A percentile compares a stretch with the other conserved stretches of the same genome.
Evolutionary conservation across 2,329 filamentous ascomycete genomes (phyloP).

Genomic region (Blastomyces silverae): DNA sequence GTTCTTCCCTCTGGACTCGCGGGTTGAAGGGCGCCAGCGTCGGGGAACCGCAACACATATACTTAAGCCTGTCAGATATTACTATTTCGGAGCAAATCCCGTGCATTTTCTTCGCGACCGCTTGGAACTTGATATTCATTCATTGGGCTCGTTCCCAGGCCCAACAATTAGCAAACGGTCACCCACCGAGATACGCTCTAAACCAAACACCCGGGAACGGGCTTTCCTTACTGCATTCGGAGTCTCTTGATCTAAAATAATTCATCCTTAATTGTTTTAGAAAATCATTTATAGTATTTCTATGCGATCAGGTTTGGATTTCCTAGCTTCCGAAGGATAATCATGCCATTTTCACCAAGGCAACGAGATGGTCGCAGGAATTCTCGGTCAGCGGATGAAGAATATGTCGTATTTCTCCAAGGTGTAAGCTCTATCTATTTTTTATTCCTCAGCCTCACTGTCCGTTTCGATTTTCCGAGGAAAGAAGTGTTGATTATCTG

Average conservation of each 20-base stretch:
- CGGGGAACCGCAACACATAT: slow-evolving; percentile 2
- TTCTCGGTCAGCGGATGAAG: slow-evolving; percentile 35
- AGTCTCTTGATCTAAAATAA: neutral
- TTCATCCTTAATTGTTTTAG: neutral
- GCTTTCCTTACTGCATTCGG: neutral
- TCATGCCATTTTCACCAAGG: slow-evolving; percentile 31
- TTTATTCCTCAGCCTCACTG: slow-evolving; percentile 36
- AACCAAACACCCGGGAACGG: neutral
- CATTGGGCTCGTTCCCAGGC: neutral
- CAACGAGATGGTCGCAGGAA: slow-evolving; percentile 30
- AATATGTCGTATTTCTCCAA: slow-evolving; percentile 42
- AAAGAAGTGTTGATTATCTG: neutral
- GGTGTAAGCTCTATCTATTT: slow-evolving; percentile 35
- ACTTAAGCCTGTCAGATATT: neutral
- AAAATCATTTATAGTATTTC: neutral
- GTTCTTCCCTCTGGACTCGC: neutral
- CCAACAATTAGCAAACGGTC: neutral
- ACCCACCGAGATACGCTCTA: neutral
- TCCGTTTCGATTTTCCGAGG: neutral
- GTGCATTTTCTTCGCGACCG: neutral
- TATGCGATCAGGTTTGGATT: neutral
- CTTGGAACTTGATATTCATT: neutral
- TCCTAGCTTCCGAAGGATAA: slow-evolving; percentile 1
- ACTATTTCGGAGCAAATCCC: neutral
- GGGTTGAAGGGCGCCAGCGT: neutral